These are phyloP conservation scores for Trichoderma citrinoviride DNA, from an alignment of 2,329 filamentous ascomycete genomes.

Conservation along the genomic window DNA sequence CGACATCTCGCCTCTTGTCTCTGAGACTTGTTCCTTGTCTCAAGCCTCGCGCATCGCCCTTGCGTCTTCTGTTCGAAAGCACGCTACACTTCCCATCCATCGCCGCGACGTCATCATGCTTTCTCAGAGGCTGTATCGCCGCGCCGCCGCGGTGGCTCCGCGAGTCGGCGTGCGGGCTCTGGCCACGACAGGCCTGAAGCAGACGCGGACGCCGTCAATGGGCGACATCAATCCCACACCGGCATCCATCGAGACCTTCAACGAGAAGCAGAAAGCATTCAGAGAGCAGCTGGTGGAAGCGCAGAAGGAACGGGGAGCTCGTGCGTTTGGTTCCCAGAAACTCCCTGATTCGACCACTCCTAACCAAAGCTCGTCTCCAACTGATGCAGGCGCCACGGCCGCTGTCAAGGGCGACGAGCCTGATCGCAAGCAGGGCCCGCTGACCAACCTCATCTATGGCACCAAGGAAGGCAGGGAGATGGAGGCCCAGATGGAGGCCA, in stretches of 20 bases:
- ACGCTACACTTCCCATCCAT: conserved; percentile 11
- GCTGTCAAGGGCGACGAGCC: conserved; percentile 56
- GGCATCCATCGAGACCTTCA: conserved; percentile 71
- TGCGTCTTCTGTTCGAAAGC: conserved; percentile 18
- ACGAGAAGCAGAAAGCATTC: conserved; percentile 79
- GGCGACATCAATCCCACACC: conserved; percentile 72
- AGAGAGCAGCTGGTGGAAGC: conserved; percentile 75
- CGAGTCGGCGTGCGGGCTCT: conserved; percentile 55
- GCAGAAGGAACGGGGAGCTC: conserved; percentile 81
- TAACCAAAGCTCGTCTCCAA: conserved; percentile 39
- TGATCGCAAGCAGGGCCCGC: conserved; percentile 65
- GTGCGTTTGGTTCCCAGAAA: conserved; percentile 56
- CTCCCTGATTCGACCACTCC: conserved; percentile 43
- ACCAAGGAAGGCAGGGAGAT: conserved; percentile 93
- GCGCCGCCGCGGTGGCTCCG: conserved; percentile 41
- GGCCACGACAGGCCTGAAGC: conserved; percentile 49
- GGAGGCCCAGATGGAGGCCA: conserved; percentile 92
- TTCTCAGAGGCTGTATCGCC: conserved; percentile 50
- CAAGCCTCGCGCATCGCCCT: not conserved
- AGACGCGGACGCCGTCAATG: conserved; percentile 65
- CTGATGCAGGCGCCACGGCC: conserved; percentile 44
- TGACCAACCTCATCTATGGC: conserved; percentile 91
- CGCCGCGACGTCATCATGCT: conserved; percentile 43
- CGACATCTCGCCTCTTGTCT: not conserved
- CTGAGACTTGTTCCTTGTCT: not conserved